Percentiles rank a stretch among this genome's conserved stretches.
Evolutionary conservation across 129 eudicot species (phyloP).

Genomic region (Arctium lappa): DNA sequence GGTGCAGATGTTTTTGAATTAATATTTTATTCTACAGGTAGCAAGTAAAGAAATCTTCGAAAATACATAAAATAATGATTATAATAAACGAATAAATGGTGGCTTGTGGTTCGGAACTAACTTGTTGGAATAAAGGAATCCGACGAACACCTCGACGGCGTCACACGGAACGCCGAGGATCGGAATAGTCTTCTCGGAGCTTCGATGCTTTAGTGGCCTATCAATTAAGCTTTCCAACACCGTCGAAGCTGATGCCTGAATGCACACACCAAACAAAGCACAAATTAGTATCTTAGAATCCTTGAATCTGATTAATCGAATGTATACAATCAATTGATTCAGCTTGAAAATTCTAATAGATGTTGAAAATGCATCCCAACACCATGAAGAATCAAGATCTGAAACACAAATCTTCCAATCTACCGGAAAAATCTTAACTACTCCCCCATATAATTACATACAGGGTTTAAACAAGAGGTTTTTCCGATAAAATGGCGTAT

Average conservation of each 20-base stretch:
- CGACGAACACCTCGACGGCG: slow-evolving; percentile 74
- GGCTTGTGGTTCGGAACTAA: slow-evolving; percentile 42
- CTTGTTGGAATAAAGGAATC: slow-evolving; percentile 64
- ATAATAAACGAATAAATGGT: not conserved
- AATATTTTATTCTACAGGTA: not conserved
- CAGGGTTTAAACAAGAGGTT: not conserved
- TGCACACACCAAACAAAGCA: not conserved
- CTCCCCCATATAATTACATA: not conserved
- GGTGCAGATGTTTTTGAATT: slow-evolving; percentile 15
- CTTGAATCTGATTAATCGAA: not conserved
- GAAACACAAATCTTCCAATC: not conserved
- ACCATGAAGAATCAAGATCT: not conserved
- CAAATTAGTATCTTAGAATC: not conserved
- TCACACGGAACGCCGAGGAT: slow-evolving; percentile 88
- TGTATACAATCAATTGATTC: not conserved
- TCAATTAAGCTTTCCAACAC: slow-evolving; percentile 62
- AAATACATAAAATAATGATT: not conserved
- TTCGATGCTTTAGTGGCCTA: slow-evolving; percentile 50
- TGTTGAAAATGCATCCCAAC: not conserved
- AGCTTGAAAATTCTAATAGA: not conserved
- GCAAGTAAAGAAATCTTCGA: not conserved
- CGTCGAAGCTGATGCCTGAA: slow-evolving; percentile 79
- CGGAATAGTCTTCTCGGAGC: slow-evolving; percentile 51
- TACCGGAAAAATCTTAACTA: not conserved
- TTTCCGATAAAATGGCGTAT: not conserved